Evolutionary conservation across 805 yeast genomes (phyloP).

Genomic region (Ogataea trehalophila): DNA sequence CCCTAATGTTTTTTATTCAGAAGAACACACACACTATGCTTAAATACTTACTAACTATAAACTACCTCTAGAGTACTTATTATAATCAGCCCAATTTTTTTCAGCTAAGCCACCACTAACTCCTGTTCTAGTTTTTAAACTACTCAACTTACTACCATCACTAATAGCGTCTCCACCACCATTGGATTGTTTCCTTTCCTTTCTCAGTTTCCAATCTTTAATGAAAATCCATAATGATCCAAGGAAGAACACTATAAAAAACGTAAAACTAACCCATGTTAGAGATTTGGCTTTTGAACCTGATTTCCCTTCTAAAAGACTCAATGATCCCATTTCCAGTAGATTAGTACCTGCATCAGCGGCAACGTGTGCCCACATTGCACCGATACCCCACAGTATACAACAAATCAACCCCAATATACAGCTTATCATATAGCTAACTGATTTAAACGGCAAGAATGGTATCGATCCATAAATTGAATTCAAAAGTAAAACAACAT

Average conservation of each 20-base stretch:
- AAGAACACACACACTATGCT: no score
- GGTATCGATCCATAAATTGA: conserved; percentile 45
- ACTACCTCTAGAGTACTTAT: no score
- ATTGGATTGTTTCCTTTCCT: not conserved
- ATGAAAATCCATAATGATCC: conserved; percentile 33
- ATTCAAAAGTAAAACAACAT: conserved; percentile 36
- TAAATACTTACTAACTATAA: no score
- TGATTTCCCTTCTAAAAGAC: conserved; percentile 35
- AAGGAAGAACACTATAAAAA: conserved; percentile 37
- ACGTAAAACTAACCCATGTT: conserved; percentile 58
- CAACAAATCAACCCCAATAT: conserved; percentile 33
- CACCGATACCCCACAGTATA: conserved; percentile 58
- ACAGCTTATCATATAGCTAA: conserved; percentile 26
- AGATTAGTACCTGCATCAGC: conserved; percentile 39
- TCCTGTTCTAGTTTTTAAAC: no score
- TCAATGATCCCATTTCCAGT: conserved; percentile 47
- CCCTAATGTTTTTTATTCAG: no score
- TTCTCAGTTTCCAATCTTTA: conserved; percentile 30
- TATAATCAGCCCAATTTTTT: no score
- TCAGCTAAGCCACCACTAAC: not conserved
- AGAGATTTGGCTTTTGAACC: conserved; percentile 54
- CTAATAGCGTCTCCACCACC: not conserved
- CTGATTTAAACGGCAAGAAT: conserved; percentile 38
- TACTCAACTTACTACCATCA: not conserved
- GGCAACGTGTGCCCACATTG: conserved; percentile 61